phyloP scores from a whole-genome alignment of 345 rosid genomes.

The Hibiscus syriacus region DNA sequence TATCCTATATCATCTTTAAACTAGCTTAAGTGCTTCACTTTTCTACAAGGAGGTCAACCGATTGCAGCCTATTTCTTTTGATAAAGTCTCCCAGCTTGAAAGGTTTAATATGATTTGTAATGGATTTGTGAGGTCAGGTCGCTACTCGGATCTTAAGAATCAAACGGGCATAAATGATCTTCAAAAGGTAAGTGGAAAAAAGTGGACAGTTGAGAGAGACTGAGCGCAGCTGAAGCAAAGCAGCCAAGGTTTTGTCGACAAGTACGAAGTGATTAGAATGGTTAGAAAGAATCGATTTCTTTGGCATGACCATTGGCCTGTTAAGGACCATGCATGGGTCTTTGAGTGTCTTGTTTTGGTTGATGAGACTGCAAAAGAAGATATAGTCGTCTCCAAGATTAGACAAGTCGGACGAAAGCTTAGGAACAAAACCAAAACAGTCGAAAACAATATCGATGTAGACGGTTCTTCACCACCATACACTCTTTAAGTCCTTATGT shows the following conservation, averaged over 20 bases:
- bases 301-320: constrained; percentile 99
- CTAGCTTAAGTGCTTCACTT: constrained; percentile 62
- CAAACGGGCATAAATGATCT: constrained; percentile 35
- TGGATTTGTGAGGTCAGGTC: constrained; percentile 67
- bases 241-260: constrained; percentile 34
- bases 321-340: constrained; percentile 70
- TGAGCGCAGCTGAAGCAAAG: constrained; percentile 52
- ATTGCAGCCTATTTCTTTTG: constrained; percentile 80
- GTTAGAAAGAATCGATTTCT: constrained; percentile 80
- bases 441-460: background rate
- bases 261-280: constrained; percentile 55
- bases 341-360: too few relatives aligned
- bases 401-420: constrained; percentile 45
- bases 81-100: constrained; percentile 65
- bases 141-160: constrained; percentile 46
- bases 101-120: constrained; percentile 62
- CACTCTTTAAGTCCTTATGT: constrained; percentile 47
- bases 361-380: constrained; percentile 59
- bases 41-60: too few relatives aligned
- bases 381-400: constrained; percentile 64
- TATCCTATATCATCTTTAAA: background rate
- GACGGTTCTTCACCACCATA: constrained; percentile 2
- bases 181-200: constrained; percentile 92
- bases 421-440: constrained; percentile 15
- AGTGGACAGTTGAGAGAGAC: constrained; percentile 77